Evolutionary conservation across 2,329 filamentous ascomycete genomes (phyloP).

Genomic region (Daldinia sp.): DNA sequence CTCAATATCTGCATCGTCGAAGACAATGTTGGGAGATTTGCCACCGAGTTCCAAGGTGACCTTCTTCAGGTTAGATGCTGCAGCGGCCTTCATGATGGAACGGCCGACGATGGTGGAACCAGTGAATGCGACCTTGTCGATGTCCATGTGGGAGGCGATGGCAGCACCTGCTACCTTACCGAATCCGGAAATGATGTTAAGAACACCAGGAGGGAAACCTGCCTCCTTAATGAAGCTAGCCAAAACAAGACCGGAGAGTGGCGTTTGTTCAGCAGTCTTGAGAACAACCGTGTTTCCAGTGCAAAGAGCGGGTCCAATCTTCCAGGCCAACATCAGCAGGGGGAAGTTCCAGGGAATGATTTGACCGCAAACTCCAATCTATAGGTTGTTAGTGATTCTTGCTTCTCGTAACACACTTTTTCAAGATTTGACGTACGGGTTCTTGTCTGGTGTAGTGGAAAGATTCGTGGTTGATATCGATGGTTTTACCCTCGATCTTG

Average conservation of each 20-base stretch:
- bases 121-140: slow-evolving; percentile 86
- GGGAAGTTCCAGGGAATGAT: slow-evolving; percentile 94
- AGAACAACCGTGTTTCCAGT: slow-evolving; percentile 76
- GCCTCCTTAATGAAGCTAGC: slow-evolving; percentile 75
- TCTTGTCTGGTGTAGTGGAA: slow-evolving; percentile 86
- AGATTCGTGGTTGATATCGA: slow-evolving; percentile 78
- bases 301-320: slow-evolving; percentile 77
- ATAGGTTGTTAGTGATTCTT: slow-evolving; percentile 6
- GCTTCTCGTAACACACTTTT: neutral
- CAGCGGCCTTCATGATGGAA: slow-evolving; percentile 81
- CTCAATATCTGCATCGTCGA: slow-evolving; percentile 79
- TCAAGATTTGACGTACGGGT: slow-evolving; percentile 59
- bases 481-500: slow-evolving; percentile 88
- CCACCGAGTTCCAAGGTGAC: slow-evolving; percentile 81
- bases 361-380: slow-evolving; percentile 69
- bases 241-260: slow-evolving; percentile 72
- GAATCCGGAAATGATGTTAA: slow-evolving; percentile 81
- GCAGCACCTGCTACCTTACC: slow-evolving; percentile 81
- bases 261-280: slow-evolving; percentile 81
- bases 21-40: slow-evolving; percentile 84
- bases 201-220: slow-evolving; percentile 79
- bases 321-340: slow-evolving; percentile 83
- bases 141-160: slow-evolving; percentile 77
- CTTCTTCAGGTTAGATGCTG: slow-evolving; percentile 81
- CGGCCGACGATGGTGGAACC: slow-evolving; percentile 78